Evolutionary conservation across 345 rosid species (phyloP), one percentile per base, ranked within the genome.

Genomic region (Sonneratia alba): DNA sequence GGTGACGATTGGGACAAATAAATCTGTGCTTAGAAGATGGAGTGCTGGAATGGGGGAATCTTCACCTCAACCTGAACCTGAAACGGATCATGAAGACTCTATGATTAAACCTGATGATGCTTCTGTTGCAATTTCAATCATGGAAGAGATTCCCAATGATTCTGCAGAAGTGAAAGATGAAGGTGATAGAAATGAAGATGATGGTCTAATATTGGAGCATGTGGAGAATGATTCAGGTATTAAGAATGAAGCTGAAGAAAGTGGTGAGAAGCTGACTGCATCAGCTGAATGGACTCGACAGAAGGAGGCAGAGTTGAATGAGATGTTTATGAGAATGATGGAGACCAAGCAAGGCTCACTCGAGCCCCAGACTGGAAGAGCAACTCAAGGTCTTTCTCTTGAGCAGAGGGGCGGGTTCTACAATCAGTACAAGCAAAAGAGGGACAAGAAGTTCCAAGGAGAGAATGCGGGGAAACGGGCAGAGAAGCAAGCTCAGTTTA

Each of bases 11-110:
- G 77, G 67, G 70, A 73, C 83, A 68, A 83, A 71, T 72, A 87
- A 88, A 73, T 70, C 86, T 32, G 87, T 88, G 34, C 75, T 88
- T 75, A 86, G 87, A 78, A 85, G 92, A 79, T 88, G 92, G 92
- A 85, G 90, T 84, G 67, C 83, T 51, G 81, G 87, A 79, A 71
- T 80, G 74, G 77, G 79, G 32, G 88, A 79, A 62, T 69, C 78
- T 47, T 81, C 85, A 56, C 69, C 72, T 69, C 81, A 79, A 64
- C 79, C 69, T 43, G 79, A 80, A 73, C 71, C 70, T 24, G 78
- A 79, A 43, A 69, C 53, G 75, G 63, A 67, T 73, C 64, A 72
- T 3, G 84, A 76, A 48, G 83, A 77, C 70, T 53, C 70, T 67
- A 56, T 77, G 18, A 73, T 59, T 24, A 70, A 75, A 73, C 57